These are phyloP conservation scores for Pouteria campechiana DNA, from an alignment of 179 eudicot species.

Conservation along the genomic window DNA sequence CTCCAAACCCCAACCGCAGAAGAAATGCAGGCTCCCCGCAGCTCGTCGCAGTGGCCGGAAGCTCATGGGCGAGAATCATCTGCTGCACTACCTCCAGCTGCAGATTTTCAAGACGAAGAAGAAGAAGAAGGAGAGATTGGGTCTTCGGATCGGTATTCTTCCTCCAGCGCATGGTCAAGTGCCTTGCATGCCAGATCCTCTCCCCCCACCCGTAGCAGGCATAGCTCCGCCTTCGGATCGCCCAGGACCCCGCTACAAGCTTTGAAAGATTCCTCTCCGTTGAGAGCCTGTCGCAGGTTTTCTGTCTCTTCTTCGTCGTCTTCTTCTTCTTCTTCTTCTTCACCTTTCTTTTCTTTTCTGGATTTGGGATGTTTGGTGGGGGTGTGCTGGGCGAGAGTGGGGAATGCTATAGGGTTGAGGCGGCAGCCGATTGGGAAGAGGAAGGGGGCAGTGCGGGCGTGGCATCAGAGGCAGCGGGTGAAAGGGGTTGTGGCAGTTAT, in stretches of 20 bases:
- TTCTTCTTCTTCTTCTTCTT: background rate
- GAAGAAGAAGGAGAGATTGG: no score
- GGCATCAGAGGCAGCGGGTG: slow-evolving; percentile 6
- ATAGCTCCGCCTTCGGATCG: slow-evolving; percentile 2
- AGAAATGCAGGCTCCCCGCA: no score
- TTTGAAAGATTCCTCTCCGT: no score
- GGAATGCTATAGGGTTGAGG: slow-evolving; percentile 4
- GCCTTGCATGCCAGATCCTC: background rate
- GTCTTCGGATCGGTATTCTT: no score
- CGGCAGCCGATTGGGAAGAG: slow-evolving; percentile 8
- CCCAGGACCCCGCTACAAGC: background rate
- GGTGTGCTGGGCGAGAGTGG: slow-evolving; percentile 3
- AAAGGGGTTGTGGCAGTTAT: slow-evolving; percentile 4
- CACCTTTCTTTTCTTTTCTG: no score
- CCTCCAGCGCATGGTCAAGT: background rate
- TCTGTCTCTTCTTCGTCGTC: background rate
- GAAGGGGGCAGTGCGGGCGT: slow-evolving; percentile 7
- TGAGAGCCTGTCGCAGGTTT: no score
- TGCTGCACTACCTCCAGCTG: no score
- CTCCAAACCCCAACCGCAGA: no score
- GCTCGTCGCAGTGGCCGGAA: no score
- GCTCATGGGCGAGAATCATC: no score
- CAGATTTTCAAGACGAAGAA: no score
- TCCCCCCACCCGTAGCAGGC: background rate
- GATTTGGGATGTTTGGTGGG: no score